These are phyloP conservation scores for Fraxinus americana DNA, from an alignment of 257 asterid genomes.

Conservation along the genomic window DNA sequence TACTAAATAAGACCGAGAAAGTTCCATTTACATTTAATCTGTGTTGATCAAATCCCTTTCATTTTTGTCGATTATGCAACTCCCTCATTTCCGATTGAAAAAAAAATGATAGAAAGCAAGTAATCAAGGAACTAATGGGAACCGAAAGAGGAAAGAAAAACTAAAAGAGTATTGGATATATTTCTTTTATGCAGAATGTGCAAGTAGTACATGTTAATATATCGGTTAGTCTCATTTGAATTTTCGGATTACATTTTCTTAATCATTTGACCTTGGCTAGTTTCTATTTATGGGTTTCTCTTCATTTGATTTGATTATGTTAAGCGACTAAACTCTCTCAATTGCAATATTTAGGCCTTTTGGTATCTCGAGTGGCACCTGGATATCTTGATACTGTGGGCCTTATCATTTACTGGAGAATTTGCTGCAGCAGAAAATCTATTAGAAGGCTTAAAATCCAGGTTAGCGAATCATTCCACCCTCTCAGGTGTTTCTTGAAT, in stretches of 20 bases:
- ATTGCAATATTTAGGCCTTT: slow-evolving; percentile 45
- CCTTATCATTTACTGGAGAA: slow-evolving; percentile 55
- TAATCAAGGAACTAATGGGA: background rate
- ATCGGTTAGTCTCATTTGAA: background rate
- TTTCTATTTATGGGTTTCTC: slow-evolving; percentile 3
- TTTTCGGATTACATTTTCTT: background rate
- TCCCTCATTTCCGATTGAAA: background rate
- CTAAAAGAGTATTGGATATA: background rate
- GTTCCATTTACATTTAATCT: slow-evolving; percentile 6
- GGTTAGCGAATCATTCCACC: slow-evolving; percentile 39
- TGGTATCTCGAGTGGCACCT: slow-evolving; percentile 98
- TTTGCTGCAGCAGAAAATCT: slow-evolving; percentile 65
- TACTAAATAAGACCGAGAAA: background rate
- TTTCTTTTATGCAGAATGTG: background rate
- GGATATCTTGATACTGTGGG: slow-evolving; percentile 83
- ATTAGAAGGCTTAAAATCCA: slow-evolving; percentile 64
- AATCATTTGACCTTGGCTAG: background rate
- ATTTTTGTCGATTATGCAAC: background rate
- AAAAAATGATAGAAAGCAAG: background rate
- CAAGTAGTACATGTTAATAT: background rate
- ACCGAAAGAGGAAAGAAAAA: background rate
- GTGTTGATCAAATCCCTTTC: background rate
- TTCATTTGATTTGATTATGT: slow-evolving; percentile 8
- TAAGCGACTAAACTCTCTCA: slow-evolving; percentile 6
- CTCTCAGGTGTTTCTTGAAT: background rate